Percentiles rank a stretch among this genome's conserved stretches.
These are phyloP conservation scores for Boletus tomentosulus DNA, from an alignment of 768 basidiomycete genomes.

Conservation along the genomic window DNA sequence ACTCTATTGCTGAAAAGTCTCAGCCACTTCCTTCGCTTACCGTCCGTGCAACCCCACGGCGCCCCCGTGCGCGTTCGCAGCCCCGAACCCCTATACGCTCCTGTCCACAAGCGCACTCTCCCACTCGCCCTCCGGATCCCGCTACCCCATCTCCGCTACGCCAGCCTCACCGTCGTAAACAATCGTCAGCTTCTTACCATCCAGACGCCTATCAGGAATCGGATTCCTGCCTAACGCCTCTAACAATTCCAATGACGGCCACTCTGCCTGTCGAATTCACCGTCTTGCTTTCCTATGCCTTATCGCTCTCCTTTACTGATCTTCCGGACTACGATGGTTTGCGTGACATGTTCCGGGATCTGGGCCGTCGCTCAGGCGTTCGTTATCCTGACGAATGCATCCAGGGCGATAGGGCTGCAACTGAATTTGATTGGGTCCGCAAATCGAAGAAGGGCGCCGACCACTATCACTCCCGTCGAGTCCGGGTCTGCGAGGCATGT, in stretches of 20 bases:
- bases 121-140: background rate
- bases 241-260: slow-evolving; percentile 57
- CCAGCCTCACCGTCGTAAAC: slow-evolving; percentile 14
- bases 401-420: slow-evolving; percentile 15
- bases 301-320: slow-evolving; percentile 83
- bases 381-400: slow-evolving; percentile 29
- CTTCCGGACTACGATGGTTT: slow-evolving; percentile 86
- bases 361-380: slow-evolving; percentile 52
- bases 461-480: slow-evolving; percentile 23
- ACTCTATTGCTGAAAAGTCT: slow-evolving; percentile 17
- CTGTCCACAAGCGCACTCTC: slow-evolving; percentile 6
- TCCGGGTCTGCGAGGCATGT: slow-evolving; percentile 33
- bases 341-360: slow-evolving; percentile 62
- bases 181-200: slow-evolving; percentile 19
- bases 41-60: slow-evolving; percentile 8
- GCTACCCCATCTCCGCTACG: slow-evolving; percentile 19
- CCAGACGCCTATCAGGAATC: slow-evolving; percentile 12
- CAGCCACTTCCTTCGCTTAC: slow-evolving; percentile 6
- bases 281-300: slow-evolving; percentile 71
- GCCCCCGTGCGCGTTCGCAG: slow-evolving; percentile 14
- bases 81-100: slow-evolving; percentile 16
- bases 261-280: slow-evolving; percentile 80
- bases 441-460: slow-evolving; percentile 29
- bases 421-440: slow-evolving; percentile 45
- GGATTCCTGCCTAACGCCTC: slow-evolving; percentile 5